Evolutionary conservation across 2,329 filamentous ascomycete species (phyloP).

Genomic region (Fusarium sp.): DNA sequence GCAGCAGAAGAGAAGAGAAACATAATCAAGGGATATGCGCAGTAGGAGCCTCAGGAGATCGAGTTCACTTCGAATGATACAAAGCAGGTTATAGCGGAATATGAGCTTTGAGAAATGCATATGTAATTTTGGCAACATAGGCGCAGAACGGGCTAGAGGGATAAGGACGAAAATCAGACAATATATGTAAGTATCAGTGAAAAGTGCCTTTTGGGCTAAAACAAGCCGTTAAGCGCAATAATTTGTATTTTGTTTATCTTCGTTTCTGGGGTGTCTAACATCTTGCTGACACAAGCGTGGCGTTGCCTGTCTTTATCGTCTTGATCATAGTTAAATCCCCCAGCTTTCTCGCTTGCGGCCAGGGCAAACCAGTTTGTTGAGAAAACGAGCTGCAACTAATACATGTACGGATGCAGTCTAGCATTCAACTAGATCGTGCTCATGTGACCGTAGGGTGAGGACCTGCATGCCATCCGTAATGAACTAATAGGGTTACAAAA

Average conservation of each 20-base stretch:
- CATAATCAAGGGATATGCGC: not conserved
- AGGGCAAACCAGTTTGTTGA: too few species aligned
- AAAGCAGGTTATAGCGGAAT: not conserved
- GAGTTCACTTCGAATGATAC: not conserved
- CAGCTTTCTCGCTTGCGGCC: too few species aligned
- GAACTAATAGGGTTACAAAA: too few species aligned
- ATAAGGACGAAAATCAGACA: not conserved
- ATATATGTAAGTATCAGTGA: slow-evolving; percentile 7
- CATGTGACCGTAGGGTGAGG: too few species aligned
- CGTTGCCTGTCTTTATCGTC: too few species aligned
- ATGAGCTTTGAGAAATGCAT: not conserved
- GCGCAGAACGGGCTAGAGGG: not conserved
- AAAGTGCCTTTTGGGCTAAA: not conserved
- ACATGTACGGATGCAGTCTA: too few species aligned
- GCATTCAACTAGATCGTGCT: too few species aligned
- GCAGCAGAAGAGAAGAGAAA: not conserved
- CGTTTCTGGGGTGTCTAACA: too few species aligned
- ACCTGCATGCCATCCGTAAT: too few species aligned
- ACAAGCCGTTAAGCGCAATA: not conserved
- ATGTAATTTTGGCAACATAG: not conserved
- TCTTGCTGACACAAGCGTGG: too few species aligned
- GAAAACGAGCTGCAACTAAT: too few species aligned
- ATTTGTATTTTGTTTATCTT: not conserved
- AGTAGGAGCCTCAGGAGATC: not conserved
- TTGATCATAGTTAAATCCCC: too few species aligned